Evolutionary conservation across 148 eudicot genomes (phyloP).

Genomic region (Limonium bicolor): DNA sequence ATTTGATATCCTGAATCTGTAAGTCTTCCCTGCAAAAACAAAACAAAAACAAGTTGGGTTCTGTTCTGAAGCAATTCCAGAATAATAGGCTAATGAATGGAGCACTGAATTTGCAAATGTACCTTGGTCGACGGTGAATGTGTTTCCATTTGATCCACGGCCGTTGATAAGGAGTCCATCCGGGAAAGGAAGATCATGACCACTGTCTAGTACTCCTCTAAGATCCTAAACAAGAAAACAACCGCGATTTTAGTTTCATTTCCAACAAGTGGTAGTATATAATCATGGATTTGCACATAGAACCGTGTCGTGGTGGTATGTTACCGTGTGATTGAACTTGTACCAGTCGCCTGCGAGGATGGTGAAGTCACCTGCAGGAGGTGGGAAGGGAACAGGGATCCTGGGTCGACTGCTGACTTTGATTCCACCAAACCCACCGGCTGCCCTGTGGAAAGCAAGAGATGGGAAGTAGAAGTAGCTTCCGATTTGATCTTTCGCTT

Average conservation of each 20-base stretch:
- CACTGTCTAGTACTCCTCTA: conserved; percentile 33
- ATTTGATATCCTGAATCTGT: conserved; percentile 53
- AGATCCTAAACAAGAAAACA: conserved; percentile 22
- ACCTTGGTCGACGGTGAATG: conserved; percentile 62
- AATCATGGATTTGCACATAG: no score
- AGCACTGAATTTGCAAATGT: neutral
- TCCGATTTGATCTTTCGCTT: conserved; percentile 54
- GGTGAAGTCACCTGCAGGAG: conserved; percentile 37
- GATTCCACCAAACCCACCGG: conserved; percentile 50
- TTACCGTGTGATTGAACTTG: conserved; percentile 46
- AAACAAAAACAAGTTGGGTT: neutral
- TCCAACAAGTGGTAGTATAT: no score
- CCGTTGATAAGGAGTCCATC: conserved; percentile 66
- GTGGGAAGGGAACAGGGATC: conserved; percentile 37
- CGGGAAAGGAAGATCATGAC: conserved; percentile 42
- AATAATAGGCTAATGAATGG: neutral
- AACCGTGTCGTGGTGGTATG: no score
- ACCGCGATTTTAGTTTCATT: no score
- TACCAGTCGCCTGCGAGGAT: conserved; percentile 60
- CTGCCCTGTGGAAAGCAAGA: conserved; percentile 45
- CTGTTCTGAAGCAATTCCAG: neutral
- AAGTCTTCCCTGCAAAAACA: conserved; percentile 72
- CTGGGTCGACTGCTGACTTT: conserved; percentile 36
- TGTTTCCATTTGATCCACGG: conserved; percentile 35
- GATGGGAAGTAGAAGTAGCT: conserved; percentile 53